Evolutionary conservation across 2,329 filamentous ascomycete species (phyloP).

Genomic region (Fusarium nematophilum): DNA sequence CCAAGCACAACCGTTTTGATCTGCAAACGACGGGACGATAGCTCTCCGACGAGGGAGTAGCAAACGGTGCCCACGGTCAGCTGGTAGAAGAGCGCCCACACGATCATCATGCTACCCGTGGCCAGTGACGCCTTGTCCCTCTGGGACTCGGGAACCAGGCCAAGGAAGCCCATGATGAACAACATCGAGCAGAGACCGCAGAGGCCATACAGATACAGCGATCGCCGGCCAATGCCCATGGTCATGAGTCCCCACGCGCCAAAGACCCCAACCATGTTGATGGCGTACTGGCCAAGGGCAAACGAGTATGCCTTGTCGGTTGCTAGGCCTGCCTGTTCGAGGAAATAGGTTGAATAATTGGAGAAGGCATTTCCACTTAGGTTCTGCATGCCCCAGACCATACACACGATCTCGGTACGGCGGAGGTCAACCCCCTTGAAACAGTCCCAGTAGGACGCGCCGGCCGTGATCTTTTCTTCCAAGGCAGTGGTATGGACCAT

Average conservation of each 20-base stretch:
- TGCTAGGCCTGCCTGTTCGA: constrained; percentile 68
- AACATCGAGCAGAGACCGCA: constrained; percentile 80
- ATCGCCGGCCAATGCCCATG: constrained; percentile 77
- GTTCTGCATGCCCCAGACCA: constrained; percentile 73
- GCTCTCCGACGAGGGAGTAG: constrained; percentile 87
- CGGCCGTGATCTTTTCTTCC: constrained; percentile 79
- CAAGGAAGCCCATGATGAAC: constrained; percentile 85
- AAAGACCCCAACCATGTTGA: constrained; percentile 84
- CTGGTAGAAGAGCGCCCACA: constrained; percentile 87
- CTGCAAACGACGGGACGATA: constrained; percentile 84
- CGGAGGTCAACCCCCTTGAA: constrained; percentile 83
- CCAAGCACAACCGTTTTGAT: constrained; percentile 93
- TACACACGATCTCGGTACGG: constrained; percentile 77
- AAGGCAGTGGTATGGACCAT: constrained; percentile 90
- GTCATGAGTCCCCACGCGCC: constrained; percentile 86
- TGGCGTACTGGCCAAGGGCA: constrained; percentile 72
- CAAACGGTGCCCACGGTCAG: constrained; percentile 89
- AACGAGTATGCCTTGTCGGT: constrained; percentile 66
- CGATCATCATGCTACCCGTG: constrained; percentile 86
- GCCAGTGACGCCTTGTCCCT: constrained; percentile 74
- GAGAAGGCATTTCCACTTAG: constrained; percentile 72
- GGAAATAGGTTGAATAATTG: constrained; percentile 74
- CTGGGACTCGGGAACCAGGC: constrained; percentile 73
- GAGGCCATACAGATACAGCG: constrained; percentile 81
- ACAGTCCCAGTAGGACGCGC: constrained; percentile 83